Base-by-base conservation (phyloP, 2,329 filamentous ascomycete genomes). In the Botrytis pseudocinerea region DNA sequence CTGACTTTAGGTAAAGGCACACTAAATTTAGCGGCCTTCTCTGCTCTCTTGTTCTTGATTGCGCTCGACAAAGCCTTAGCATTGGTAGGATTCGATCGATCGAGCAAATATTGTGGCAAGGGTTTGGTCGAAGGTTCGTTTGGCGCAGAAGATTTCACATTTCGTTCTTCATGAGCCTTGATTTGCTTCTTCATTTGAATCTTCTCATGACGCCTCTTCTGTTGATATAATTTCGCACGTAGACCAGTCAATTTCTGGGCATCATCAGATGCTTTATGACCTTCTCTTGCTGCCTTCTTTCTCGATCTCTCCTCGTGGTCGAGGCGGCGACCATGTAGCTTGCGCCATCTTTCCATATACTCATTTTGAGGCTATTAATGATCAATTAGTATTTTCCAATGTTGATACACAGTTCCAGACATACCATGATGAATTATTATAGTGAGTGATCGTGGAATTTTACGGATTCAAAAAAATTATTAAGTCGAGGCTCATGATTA, bases 161-260 rank as follows among this genome's bases (percentile, higher is more conserved):
- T 97, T 84, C 94, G 91, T 87, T 98, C 93, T 85, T 99, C 96
- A 44, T 97, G 93, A 62, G 93, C 92, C 85, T 93, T 93, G 88
- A 99, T 97, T 80, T 91, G 87, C 88, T 97, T 97, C 84, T 92
- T 92, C 92, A 97, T 95, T 88, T 97, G 94, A 82, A 97, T 97
- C 91, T 99, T 99, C 87, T 99, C 95, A 83, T 95, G 92, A 85
- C 94, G 93, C 40, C 96, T 90, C 87, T 95, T 94, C 89, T 98
- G 91, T 83, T 95, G 92, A 85, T 96, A 91, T 80, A 97, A 86
- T 87, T 99, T 99, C 78, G 96, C 96, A 76, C 94, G 88, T 79
- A 98, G 89, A 77, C 96, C 96, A 75, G 93, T 92, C 80, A 98
- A 88, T 83, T 96, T 97, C 87, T 98, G 95, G 38, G 96, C 94